These are phyloP conservation scores for Boletus reticulatus DNA, from an alignment of 768 basidiomycete species.

Conservation along the genomic window DNA sequence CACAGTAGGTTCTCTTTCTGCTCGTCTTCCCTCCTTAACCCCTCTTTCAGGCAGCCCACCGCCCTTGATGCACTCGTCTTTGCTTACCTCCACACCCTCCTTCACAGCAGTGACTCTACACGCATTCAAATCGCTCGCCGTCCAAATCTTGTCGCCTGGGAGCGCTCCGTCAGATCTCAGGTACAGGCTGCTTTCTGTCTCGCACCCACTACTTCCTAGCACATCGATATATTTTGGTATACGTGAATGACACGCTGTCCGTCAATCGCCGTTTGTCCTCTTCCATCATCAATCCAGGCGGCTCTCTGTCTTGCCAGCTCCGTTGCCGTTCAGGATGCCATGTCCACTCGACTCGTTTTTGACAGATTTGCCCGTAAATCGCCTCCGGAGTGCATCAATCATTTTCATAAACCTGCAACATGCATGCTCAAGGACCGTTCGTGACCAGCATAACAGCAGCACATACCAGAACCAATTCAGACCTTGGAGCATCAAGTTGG, in stretches of 20 bases:
- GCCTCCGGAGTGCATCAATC: slow-evolving; percentile 60
- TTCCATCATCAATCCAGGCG: slow-evolving; percentile 9
- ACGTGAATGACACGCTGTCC: slow-evolving; percentile 1
- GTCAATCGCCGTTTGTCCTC: background rate
- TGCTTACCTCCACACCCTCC: slow-evolving; percentile 72
- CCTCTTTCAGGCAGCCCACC: slow-evolving; percentile 61
- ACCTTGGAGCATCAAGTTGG: slow-evolving; percentile 64
- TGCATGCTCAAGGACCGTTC: background rate
- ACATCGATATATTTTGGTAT: slow-evolving; percentile 18
- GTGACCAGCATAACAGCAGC: background rate
- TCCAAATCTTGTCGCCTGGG: slow-evolving; percentile 81
- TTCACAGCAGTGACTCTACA: slow-evolving; percentile 42
- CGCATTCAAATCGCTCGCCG: slow-evolving; percentile 67
- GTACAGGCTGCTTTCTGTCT: slow-evolving; percentile 52
- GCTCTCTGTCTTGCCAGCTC: slow-evolving; percentile 10
- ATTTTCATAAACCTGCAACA: slow-evolving; percentile 65
- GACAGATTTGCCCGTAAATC: slow-evolving; percentile 42
- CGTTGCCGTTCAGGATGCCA: slow-evolving; percentile 14
- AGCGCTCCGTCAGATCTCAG: slow-evolving; percentile 58
- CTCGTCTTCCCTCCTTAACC: slow-evolving; percentile 3
- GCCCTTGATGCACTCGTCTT: slow-evolving; percentile 80
- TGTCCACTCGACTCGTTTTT: slow-evolving; percentile 11
- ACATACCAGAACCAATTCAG: slow-evolving; percentile 82
- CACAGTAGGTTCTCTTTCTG: slow-evolving; percentile 46
- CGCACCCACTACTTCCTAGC: slow-evolving; percentile 3